phyloP scores from a whole-genome alignment of 176 grass and related monocot species.

The Stipa capillata region DNA sequence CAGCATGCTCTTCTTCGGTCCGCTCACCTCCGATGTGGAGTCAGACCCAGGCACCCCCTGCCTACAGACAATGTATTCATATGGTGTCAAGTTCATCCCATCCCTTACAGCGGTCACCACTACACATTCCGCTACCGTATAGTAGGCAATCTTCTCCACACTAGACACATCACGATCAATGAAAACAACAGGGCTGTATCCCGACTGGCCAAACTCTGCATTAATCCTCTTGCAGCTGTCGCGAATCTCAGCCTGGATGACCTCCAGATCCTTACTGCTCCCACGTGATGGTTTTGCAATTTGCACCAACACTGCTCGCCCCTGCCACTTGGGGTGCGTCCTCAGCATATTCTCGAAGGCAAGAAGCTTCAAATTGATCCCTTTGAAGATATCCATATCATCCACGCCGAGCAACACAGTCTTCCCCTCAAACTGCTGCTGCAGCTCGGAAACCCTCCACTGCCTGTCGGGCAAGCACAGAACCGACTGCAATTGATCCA shows the following conservation, averaged over 20 bases:
- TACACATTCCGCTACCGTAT: conserved; percentile 85
- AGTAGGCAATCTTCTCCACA: conserved; percentile 92
- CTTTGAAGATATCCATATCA: conserved; percentile 99
- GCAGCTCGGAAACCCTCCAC: conserved; percentile 59
- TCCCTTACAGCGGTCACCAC: conserved; percentile 94
- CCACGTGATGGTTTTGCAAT: conserved; percentile 80
- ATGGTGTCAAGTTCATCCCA: conserved; percentile 97
- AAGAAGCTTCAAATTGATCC: conserved; percentile 92
- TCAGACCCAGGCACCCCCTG: conserved; percentile 47
- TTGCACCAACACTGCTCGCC: conserved; percentile 77
- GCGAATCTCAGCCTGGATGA: conserved; percentile 64
- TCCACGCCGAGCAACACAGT: conserved; percentile 85
- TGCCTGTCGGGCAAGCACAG: conserved; percentile 65
- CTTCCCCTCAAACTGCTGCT: conserved; percentile 72
- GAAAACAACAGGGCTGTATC: conserved; percentile 76
- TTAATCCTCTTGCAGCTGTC: conserved; percentile 77
- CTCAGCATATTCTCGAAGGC: conserved; percentile 90
- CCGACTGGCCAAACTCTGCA: conserved; percentile 47
- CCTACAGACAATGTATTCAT: conserved; percentile 91
- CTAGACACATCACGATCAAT: conserved; percentile 58
- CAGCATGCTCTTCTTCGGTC: conserved; percentile 79
- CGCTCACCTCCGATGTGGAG: conserved; percentile 18
- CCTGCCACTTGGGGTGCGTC: conserved; percentile 80
- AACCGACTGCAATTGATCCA: conserved; percentile 71
- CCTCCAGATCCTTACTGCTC: conserved; percentile 63